Evolutionary conservation across 2,329 filamentous ascomycete genomes (phyloP), one percentile per base, ranked within the genome.

Genomic region (Hypoxylon sp.): DNA sequence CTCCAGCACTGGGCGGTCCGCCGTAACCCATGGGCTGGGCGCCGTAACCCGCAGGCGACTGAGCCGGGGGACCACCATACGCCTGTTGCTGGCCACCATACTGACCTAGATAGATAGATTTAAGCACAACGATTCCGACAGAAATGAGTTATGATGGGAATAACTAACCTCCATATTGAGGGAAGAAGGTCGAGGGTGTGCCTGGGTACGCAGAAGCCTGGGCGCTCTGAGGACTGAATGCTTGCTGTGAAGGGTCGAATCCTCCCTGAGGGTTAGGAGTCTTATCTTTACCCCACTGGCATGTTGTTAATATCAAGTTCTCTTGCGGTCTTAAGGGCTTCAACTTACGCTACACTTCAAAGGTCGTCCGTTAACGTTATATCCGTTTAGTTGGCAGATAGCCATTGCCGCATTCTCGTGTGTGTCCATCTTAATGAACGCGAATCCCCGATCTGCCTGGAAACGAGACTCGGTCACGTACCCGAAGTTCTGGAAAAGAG

Each of bases 361-460:
- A 59, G 96, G 96, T 73, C 96, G 91, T 58, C 96, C 96, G 77
- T 99, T 98, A 76, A 99, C 95, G 74, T 98, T 97, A 85, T 98
- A 99, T 33, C 95, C 95, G 76, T 95, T 98, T 78, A 99, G 88
- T 80, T 98, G 95, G 83, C 96, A 99, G 78, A 99, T 99, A 35
- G 95, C 94, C 92, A 97, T 97, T 61, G 96, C 95, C 2, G 96
- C 96, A 78, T 98, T 98, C 84, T 99, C 96, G 78, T 99, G 96
- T 6, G 91, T 92, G 80, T 99, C 96, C 95, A 99, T 97, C 86
- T 99, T 99, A 82, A 99, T 94, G 81, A 99, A 99, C 6, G 96
- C 94, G 80, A 99, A 99, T 13, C 96, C 96, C 74, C 96, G 93
- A 80, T 99, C 96, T 61, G 96, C 94, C 83, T 99, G 96, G 88